phyloP scores from a whole-genome alignment of 805 yeast genomes.

The Candida koratica region DNA sequence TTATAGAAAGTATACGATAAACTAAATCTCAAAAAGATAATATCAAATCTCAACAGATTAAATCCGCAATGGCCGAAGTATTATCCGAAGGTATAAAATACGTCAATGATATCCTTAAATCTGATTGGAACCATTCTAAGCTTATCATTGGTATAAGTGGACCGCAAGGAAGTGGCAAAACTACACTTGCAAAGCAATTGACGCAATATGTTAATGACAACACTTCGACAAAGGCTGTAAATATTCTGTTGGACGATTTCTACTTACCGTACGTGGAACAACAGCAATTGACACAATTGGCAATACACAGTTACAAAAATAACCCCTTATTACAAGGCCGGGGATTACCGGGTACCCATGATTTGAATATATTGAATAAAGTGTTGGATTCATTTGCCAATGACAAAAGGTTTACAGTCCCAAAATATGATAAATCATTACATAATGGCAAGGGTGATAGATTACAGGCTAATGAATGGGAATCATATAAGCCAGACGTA shows the following conservation, averaged over 20 bases:
- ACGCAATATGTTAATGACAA: conserved; percentile 23
- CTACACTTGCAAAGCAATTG: conserved; percentile 48
- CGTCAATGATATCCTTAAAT: not conserved
- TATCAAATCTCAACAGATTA: too few species aligned
- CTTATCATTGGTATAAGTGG: conserved; percentile 49
- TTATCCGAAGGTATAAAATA: not conserved
- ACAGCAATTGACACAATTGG: conserved; percentile 32
- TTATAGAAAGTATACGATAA: too few species aligned
- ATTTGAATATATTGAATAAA: conserved; percentile 43
- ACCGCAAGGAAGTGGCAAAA: conserved; percentile 80
- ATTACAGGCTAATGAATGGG: conserved; percentile 32
- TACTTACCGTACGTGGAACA: conserved; percentile 70
- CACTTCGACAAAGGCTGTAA: conserved; percentile 14
- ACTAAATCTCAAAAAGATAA: too few species aligned
- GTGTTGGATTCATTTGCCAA: conserved; percentile 33
- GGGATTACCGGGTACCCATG: conserved; percentile 95
- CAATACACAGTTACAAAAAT: conserved; percentile 22
- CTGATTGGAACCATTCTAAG: not conserved
- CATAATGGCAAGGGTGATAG: conserved; percentile 80
- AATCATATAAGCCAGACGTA: conserved; percentile 44
- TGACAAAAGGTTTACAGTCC: conserved; percentile 32
- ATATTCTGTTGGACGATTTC: conserved; percentile 80
- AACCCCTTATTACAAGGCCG: conserved; percentile 68
- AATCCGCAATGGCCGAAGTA: too few species aligned
- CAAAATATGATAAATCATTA: conserved; percentile 75